phyloP scores from a whole-genome alignment of 2,329 filamentous ascomycete species.

The Sclerotinia trifoliorum region DNA sequence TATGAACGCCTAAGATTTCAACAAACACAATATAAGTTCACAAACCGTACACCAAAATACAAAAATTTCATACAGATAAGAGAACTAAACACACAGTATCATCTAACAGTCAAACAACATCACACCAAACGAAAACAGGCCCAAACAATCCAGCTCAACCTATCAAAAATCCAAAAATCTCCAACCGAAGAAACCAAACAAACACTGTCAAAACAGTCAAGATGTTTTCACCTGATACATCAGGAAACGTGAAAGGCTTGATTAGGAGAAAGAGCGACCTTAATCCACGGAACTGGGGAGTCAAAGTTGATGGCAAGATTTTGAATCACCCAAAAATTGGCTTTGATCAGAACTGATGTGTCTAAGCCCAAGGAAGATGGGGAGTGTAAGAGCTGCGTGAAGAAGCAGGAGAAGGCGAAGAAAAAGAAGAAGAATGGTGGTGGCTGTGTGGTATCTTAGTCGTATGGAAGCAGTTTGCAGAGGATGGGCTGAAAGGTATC shows the following conservation, averaged over 20 bases:
- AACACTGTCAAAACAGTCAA: background rate
- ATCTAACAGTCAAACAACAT: background rate
- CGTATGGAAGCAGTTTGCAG: background rate
- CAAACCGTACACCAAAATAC: background rate
- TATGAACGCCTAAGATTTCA: background rate
- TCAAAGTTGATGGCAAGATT: background rate
- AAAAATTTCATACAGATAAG: background rate
- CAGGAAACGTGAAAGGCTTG: background rate
- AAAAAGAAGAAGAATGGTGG: background rate
- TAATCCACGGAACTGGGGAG: conserved; percentile 11
- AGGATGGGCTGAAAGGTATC: no score
- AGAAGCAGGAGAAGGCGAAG: background rate
- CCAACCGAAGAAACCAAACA: background rate
- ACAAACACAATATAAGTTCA: background rate
- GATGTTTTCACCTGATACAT: conserved; percentile 3
- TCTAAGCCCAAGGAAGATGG: background rate
- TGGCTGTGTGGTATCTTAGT: background rate
- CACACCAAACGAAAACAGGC: background rate
- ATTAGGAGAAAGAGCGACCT: conserved; percentile 7
- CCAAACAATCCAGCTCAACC: background rate
- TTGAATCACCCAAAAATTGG: conserved; percentile 4
- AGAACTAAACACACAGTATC: background rate
- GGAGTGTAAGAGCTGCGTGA: background rate
- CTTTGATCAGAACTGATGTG: background rate
- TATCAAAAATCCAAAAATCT: background rate